Base-by-base conservation (phyloP, 345 rosid genomes). In the Arabidopsis thaliana region DNA sequence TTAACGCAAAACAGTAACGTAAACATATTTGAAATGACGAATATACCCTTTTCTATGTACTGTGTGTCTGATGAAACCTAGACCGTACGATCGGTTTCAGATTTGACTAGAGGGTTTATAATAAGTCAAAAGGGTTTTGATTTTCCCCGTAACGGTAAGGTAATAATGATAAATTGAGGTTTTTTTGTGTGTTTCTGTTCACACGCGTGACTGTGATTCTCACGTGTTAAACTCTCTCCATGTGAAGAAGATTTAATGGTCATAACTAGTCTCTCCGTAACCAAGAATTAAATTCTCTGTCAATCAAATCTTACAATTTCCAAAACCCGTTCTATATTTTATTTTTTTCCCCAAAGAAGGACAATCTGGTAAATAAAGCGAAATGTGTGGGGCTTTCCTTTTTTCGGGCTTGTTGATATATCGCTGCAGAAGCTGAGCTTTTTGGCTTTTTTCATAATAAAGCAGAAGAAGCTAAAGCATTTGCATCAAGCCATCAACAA, bases 161-260 rank as follows among this genome's bases (percentile, higher is more conserved):
- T 66, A 56, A 46, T 57, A n/a, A 62, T 69, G 58, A 58, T 32
- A 46, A 34, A 42, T 22, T 67, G 6, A 24, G 42, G 51, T 20
- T 41, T 69, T 71, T 60, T 68, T 60, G 50, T 13, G 4, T 10
- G n/a, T 9, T 0, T 10, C 24, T 36, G 23, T 6, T 49, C 73
- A 75, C 73, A 67, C 68, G 79, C 79, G 73, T 75, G 71, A 9
- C 61, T 14, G 45, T 67, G 23, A 59, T 22, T 58, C 73, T 67
- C 79, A 75, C 79, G 73, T 67, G 79, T 40, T 16, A 45, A 37
- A 22, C 13, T 14, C 5, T 20, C 60, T 67, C 25, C 78, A 75
- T 38, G 78, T 75, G 78, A 75, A 75, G 61, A 58, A 49, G 73
- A 67, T 67, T 67, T 59, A 67, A 75, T 75, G 73, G 16, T 67